Percentiles rank a stretch among this genome's conserved stretches.
Conservation (phyloP, 345 rosid genomes). For the Citrus sp. region DNA sequence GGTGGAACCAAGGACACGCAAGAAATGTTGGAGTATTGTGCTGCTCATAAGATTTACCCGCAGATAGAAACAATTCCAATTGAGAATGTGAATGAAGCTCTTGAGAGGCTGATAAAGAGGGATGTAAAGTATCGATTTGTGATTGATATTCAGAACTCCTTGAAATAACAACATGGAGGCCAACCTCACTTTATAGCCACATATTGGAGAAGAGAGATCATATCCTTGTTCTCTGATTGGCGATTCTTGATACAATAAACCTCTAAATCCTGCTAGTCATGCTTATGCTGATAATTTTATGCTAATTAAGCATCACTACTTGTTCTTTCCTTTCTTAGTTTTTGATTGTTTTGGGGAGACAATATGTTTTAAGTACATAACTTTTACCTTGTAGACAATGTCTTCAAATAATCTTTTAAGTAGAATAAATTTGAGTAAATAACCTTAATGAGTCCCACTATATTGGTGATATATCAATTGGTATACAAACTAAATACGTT, state of each 20-base stretch:
- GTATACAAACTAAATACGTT: too few relatives aligned
- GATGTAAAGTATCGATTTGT: slow-evolving; percentile 85
- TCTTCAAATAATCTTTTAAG: background rate
- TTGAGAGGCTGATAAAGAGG: slow-evolving; percentile 68
- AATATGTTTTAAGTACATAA: background rate
- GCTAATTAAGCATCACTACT: background rate
- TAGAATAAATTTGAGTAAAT: background rate
- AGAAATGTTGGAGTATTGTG: slow-evolving; percentile 83
- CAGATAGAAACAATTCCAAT: slow-evolving; percentile 67
- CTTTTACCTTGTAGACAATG: background rate
- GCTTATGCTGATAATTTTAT: background rate
- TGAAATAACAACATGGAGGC: slow-evolving; percentile 35
- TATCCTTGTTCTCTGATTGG: background rate
- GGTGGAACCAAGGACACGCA: slow-evolving; percentile 73
- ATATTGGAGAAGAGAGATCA: background rate
- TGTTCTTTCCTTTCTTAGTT: background rate
- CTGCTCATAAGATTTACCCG: slow-evolving; percentile 68
- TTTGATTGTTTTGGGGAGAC: background rate
- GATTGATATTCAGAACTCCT: slow-evolving; percentile 68
- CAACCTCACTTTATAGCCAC: background rate
- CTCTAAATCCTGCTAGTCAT: background rate
- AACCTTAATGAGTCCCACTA: background rate
- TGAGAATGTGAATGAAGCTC: slow-evolving; percentile 63
- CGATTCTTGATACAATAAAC: background rate
- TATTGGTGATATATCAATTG: too few relatives aligned